These are phyloP conservation scores for Pseudocercospora fijiensis DNA, from an alignment of 2,329 filamentous ascomycete genomes.

Conservation along the genomic window DNA sequence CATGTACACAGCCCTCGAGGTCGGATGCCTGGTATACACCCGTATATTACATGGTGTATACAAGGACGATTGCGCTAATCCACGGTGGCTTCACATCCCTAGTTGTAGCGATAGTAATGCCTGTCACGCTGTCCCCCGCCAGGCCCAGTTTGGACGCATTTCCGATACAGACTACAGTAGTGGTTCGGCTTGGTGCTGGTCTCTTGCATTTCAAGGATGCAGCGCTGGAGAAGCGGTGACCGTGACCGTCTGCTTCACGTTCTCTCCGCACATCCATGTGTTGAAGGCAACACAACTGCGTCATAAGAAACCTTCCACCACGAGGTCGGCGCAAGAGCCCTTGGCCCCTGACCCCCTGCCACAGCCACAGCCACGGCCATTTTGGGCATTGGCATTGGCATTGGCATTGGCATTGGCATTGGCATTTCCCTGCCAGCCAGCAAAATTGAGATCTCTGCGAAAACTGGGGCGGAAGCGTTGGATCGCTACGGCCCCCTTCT, in stretches of 20 bases:
- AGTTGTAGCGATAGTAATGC: constrained; percentile 3
- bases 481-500: neutral
- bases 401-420: no score
- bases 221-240: neutral
- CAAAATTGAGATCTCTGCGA: neutral
- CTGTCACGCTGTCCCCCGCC: neutral
- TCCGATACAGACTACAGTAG: no score
- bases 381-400: no score
- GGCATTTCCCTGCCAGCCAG: neutral
- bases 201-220: neutral
- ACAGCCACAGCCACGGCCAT: no score
- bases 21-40: no score
- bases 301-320: neutral
- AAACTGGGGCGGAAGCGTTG: neutral
- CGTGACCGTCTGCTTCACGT: neutral
- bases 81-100: no score
- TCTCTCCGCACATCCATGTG: neutral
- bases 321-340: neutral
- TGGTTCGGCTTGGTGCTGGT: neutral
- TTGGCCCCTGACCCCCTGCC: neutral
- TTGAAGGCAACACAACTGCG: neutral
- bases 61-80: no score
- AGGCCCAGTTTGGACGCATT: neutral
- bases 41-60: no score
- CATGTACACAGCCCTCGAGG: no score